Percentiles rank a stretch among this genome's conserved stretches.
phyloP scores from a whole-genome alignment of 768 basidiomycete genomes.

The Hebeloma cylindrosporum region DNA sequence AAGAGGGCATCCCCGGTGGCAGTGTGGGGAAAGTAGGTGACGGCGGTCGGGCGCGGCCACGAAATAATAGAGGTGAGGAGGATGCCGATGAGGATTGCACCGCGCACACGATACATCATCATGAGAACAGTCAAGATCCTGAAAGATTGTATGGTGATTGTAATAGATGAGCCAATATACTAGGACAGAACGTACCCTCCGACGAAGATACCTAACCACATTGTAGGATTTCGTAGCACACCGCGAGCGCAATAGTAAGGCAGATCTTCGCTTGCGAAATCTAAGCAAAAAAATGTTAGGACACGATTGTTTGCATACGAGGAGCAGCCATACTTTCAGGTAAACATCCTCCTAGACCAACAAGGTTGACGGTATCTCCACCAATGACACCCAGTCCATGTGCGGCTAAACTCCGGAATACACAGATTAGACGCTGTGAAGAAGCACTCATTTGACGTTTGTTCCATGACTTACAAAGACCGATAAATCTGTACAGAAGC shows the following conservation, averaged over 20 bases:
- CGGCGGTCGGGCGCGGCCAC: slow-evolving; percentile 80
- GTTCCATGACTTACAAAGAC: slow-evolving; percentile 56
- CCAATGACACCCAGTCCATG: slow-evolving; percentile 76
- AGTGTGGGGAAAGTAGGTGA: slow-evolving; percentile 83
- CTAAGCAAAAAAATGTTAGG: slow-evolving; percentile 21
- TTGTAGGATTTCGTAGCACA: slow-evolving; percentile 71
- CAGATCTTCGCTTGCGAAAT: slow-evolving; percentile 47
- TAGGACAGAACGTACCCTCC: slow-evolving; percentile 58
- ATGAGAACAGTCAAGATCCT: slow-evolving; percentile 76
- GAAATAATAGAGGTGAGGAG: slow-evolving; percentile 82
- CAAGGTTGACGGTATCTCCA: slow-evolving; percentile 66
- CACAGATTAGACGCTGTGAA: background rate
- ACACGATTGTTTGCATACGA: background rate
- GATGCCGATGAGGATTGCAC: slow-evolving; percentile 81
- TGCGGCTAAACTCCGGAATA: slow-evolving; percentile 40
- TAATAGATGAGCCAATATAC: background rate
- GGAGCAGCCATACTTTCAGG: slow-evolving; percentile 39
- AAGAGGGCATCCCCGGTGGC: slow-evolving; percentile 67
- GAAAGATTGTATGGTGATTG: slow-evolving; percentile 5
- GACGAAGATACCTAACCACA: slow-evolving; percentile 87
- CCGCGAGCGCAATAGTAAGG: slow-evolving; percentile 60
- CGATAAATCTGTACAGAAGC: slow-evolving; percentile 57
- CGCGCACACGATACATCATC: slow-evolving; percentile 84
- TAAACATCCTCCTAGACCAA: slow-evolving; percentile 76
- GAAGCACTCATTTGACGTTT: too few relatives aligned